Base-by-base conservation (phyloP, 2,329 filamentous ascomycete genomes). In the Colletotrichum neosansevieriae region DNA sequence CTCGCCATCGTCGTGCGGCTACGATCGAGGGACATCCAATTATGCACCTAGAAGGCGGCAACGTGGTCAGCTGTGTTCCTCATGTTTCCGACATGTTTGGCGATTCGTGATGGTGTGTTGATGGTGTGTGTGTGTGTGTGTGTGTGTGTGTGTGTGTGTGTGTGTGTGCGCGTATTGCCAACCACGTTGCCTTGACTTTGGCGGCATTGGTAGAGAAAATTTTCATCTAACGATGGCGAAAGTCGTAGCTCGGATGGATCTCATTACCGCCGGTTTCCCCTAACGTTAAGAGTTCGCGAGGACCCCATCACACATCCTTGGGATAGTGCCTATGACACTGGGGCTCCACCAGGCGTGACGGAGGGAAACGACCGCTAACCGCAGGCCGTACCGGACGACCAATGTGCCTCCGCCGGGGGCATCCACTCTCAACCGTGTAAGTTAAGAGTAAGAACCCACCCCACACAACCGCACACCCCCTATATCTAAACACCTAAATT, bases 201-300 rank as follows among this genome's bases (percentile, higher is more conserved):
- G 24, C 17, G 36, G 24, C 21, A 10, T 34, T 40, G 47, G 34
- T 21, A 21, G 12, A 51, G 34, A 59, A 68, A 68, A 68, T 68
- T 68, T 68, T 68, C 65, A 65, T 47, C 40, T 68, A 61, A 65
- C 47, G 32, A 65, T 68, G 65, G 61, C 42, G 19, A 56, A 59
- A 34, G 54, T 59, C 45, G 65, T 40, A 68, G 47, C 54, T 59
- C 54, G 49, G 61, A 68, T 68, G 65, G 65, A 68, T 68, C 65
- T 65, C 47, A 59, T 59, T 64, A 68, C 65, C 19, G 34, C 34
- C 62, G 61, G 36, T 34, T 70, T 71, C 70, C 70, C 67, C 70
- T 67, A 60, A 71, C 60, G 70, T 71, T 32, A 70, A 65, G 64
- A 62, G 38, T 61, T 70, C 63, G 70, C 70, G 70, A 71, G 60